A percentile compares a stretch with the other conserved stretches of the same genome.
Evolutionary conservation across 2,329 filamentous ascomycete species (phyloP).

Genomic region (Zarea fungicola): DNA sequence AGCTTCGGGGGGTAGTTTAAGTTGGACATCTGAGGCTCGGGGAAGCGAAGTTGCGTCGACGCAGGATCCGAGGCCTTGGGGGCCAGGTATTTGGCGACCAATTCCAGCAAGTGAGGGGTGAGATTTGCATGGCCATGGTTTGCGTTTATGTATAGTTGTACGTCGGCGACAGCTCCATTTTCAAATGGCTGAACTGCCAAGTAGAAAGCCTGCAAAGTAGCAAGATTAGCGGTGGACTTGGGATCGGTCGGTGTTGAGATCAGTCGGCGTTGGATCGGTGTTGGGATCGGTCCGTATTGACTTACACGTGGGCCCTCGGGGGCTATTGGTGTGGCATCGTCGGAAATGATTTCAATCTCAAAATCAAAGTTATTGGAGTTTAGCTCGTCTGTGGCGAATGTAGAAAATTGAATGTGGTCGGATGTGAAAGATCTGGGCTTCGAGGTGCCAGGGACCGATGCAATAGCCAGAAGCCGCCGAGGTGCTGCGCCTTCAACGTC

Average conservation of each 20-base stretch:
- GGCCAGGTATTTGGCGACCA: slow-evolving; percentile 10
- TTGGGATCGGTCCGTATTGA: too few species aligned
- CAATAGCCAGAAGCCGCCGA: neutral
- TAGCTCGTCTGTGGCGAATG: neutral
- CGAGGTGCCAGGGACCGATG: neutral
- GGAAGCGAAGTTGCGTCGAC: neutral
- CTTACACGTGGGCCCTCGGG: neutral
- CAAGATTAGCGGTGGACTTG: neutral
- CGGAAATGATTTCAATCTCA: slow-evolving; percentile 1
- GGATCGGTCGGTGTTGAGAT: too few species aligned
- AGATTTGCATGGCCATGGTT: slow-evolving; percentile 5
- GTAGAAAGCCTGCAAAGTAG: neutral
- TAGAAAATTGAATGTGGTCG: slow-evolving; percentile 7
- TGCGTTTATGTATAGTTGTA: neutral
- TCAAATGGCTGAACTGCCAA: slow-evolving; percentile 2
- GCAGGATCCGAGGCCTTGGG: neutral
- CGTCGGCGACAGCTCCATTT: slow-evolving; percentile 1
- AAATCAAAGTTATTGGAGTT: neutral
- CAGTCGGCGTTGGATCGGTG: too few species aligned
- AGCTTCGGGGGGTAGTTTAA: slow-evolving; percentile 7
- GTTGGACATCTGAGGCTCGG: slow-evolving; percentile 6
- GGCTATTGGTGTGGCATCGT: neutral
- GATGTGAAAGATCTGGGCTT: slow-evolving; percentile 7
- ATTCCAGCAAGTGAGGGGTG: neutral
- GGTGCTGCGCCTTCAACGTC: neutral